Conservation (phyloP, 345 rosid species). For the Raphanus sativus region DNA sequence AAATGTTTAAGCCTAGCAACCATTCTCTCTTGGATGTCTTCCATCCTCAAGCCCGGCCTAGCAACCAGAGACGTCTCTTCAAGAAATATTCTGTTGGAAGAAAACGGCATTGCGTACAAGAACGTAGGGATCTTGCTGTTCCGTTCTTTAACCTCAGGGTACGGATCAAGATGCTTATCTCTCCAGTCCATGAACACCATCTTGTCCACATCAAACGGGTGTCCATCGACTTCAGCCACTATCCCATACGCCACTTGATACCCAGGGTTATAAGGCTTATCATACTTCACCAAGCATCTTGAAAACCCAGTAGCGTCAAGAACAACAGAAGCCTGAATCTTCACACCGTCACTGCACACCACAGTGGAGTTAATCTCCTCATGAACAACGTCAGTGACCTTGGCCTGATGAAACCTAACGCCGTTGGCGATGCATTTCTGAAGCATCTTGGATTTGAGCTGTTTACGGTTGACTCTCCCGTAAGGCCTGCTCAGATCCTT, state of each 20-base stretch:
- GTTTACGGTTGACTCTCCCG: conserved; percentile 94
- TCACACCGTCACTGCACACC: conserved; percentile 82
- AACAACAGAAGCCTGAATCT: conserved; percentile 78
- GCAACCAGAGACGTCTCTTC: conserved; percentile 96
- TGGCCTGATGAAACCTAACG: conserved; percentile 88
- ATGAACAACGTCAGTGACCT: conserved; percentile 81
- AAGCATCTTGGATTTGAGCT: conserved; percentile 89
- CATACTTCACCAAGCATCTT: conserved; percentile 87
- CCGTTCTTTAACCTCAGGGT: conserved; percentile 50
- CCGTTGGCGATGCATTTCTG: conserved; percentile 81
- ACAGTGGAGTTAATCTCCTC: conserved; percentile 79
- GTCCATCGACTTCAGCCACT: conserved; percentile 90
- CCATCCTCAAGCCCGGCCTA: conserved; percentile 76
- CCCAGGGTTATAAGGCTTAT: conserved; percentile 94
- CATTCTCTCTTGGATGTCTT: conserved; percentile 94
- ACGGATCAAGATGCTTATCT: conserved; percentile 65
- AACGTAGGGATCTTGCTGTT: conserved; percentile 83
- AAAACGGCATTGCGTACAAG: conserved; percentile 95
- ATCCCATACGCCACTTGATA: conserved; percentile 97
- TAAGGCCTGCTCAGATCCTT: conserved; percentile 82
- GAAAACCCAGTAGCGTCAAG: conserved; percentile 99
- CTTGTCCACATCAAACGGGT: conserved; percentile 87
- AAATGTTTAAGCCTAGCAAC: conserved; percentile 85
- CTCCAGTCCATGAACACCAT: conserved; percentile 99
- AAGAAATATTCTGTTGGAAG: conserved; percentile 70